Evolutionary conservation across 2,329 filamentous ascomycete species (phyloP), one percentile per base, ranked within the genome.

Genomic region (Monascus ruber): DNA sequence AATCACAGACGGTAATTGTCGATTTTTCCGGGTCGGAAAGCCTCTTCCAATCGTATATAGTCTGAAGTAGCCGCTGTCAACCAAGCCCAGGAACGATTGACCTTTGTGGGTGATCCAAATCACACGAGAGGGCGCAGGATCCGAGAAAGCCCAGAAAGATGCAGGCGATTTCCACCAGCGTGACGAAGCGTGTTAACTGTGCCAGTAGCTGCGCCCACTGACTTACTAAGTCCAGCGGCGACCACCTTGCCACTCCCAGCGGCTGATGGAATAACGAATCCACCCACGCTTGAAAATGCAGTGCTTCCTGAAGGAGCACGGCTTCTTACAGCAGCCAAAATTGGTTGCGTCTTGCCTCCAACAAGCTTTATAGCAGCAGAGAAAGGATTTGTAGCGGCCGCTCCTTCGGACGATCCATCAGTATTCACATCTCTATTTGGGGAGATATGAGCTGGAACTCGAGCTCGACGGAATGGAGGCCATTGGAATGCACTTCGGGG

Each of bases 401-500:
- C 34, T 38, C 52, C 50, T 34, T 79, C 74, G 3, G 73, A 58
- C 5, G 66, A 55, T 7, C 73, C 68, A 9, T 68, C 63, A 8
- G 64, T 61, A 11, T 62, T 60, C 31, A 75, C 70, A 40, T 65
- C 42, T 61, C 64, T 31, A 53, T 53, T 37, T 62, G 53, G 51
- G 5, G 60, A 48, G 34, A 60, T 56, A 17, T 55, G 55, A 6
- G 55, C 36, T 25, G 56, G 49, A 28, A 68, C 64, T 34, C 68
- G 66, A 33, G 78, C 53, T 35, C 64, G 62, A 24, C 66, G 64
- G 44, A 66, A 80, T 24, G 87, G 85, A 32, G 88, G 88, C 88
- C 88, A 94, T 48, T 83, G 79, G 51, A 88, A 89, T 4, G 85
- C 85, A 46, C 78, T 83, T 34, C 77, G 72, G 6, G 87, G 86